These are phyloP conservation scores for Prunus campanulata DNA, from an alignment of 306 rosid species.

Conservation along the genomic window DNA sequence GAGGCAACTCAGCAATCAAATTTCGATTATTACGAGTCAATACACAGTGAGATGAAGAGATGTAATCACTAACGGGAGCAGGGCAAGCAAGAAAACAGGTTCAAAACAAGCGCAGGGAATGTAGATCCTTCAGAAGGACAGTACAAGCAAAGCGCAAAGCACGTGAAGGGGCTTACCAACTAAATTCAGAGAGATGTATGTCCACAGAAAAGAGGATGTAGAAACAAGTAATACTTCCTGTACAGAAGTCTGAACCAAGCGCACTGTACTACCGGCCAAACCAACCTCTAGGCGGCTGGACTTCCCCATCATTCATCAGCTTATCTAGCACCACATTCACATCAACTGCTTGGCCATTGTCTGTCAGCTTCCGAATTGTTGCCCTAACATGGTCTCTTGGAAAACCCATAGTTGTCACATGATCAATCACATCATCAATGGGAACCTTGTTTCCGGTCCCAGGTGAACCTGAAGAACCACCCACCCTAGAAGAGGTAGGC, in stretches of 20 bases:
- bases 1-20: no score
- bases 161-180: constrained; percentile 27
- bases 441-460: constrained; percentile 68
- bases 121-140: not conserved
- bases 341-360: constrained; percentile 86
- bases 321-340: constrained; percentile 81
- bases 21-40: constrained; percentile 36
- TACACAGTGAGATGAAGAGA: constrained; percentile 39
- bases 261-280: constrained; percentile 54
- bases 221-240: constrained; percentile 39
- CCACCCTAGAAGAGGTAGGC: constrained; percentile 62
- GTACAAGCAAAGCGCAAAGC: constrained; percentile 3
- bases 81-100: constrained; percentile 9
- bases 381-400: constrained; percentile 81
- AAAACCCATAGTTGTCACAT: constrained; percentile 83
- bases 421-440: constrained; percentile 73
- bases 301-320: constrained; percentile 76
- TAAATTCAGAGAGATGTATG: constrained; percentile 4
- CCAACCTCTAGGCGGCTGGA: constrained; percentile 75
- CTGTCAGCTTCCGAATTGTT: constrained; percentile 76
- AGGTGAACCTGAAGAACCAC: constrained; percentile 52
- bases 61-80: constrained; percentile 16
- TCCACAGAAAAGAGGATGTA: constrained; percentile 9
- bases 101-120: constrained; percentile 13
- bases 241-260: constrained; percentile 31